Conservation (phyloP, 495 filamentous ascomycete genomes). For the Penicillium canariense region DNA sequence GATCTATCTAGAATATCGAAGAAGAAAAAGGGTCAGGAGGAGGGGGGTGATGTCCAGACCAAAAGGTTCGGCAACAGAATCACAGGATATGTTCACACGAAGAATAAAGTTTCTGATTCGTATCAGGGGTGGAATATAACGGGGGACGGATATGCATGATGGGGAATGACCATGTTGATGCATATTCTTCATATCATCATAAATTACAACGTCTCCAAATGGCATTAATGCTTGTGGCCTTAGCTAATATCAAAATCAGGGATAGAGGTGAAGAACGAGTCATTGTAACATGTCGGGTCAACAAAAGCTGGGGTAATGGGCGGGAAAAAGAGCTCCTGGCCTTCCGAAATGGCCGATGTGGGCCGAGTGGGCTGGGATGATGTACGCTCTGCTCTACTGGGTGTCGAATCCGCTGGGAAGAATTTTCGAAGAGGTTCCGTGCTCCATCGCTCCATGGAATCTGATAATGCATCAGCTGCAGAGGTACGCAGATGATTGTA, state of each 20-base stretch:
- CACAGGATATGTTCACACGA: too few species aligned
- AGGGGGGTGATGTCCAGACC: too few species aligned
- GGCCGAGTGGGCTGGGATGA: conserved; percentile 15
- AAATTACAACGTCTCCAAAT: too few species aligned
- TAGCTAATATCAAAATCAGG: conserved; percentile 31
- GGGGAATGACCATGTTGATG: too few species aligned
- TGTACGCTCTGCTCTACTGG: conserved; percentile 20
- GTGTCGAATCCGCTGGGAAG: conserved; percentile 21
- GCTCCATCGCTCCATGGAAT: conserved; percentile 34
- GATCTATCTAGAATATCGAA: too few species aligned
- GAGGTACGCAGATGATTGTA: conserved; percentile 30
- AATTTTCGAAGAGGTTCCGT: conserved; percentile 28
- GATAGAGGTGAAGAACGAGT: conserved; percentile 31
- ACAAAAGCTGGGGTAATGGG: conserved; percentile 30
- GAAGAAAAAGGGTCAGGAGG: too few species aligned
- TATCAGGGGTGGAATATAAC: too few species aligned
- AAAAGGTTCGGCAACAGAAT: too few species aligned
- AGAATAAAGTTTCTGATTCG: too few species aligned
- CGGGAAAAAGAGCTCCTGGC: conserved; percentile 29
- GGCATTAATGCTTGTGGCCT: too few species aligned
- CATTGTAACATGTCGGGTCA: conserved; percentile 36
- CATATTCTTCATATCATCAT: too few species aligned
- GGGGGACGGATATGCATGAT: too few species aligned
- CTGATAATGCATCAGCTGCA: conserved; percentile 34
- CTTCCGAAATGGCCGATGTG: conserved; percentile 19